Percentiles rank a stretch among this genome's conserved stretches.
These are phyloP conservation scores for Teratosphaeria epicoccoides DNA, from an alignment of 2,329 filamentous ascomycete genomes.

Conservation along the genomic window DNA sequence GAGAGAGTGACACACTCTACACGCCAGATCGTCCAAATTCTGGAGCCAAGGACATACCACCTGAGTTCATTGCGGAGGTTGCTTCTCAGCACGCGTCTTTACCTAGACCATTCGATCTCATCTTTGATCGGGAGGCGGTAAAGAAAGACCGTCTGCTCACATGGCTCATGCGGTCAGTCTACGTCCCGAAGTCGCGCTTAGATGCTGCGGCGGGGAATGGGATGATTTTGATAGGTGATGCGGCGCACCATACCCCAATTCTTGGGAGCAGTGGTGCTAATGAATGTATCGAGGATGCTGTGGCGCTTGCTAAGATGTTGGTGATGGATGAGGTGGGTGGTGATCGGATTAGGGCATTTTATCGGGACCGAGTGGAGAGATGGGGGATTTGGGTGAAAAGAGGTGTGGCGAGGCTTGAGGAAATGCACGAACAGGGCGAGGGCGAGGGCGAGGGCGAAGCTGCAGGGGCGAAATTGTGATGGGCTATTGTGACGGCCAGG, in stretches of 20 bases:
- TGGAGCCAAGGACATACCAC: slow-evolving; percentile 26
- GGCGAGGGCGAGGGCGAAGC: neutral
- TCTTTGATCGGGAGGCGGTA: slow-evolving; percentile 26
- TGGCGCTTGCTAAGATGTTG: slow-evolving; percentile 21
- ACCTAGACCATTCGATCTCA: slow-evolving; percentile 19
- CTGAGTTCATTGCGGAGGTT: slow-evolving; percentile 28
- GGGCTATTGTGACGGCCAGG: no score
- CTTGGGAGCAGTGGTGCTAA: slow-evolving; percentile 32
- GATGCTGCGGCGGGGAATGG: slow-evolving; percentile 15
- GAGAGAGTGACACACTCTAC: slow-evolving; percentile 24
- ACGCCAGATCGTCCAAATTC: slow-evolving; percentile 23
- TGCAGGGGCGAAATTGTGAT: neutral
- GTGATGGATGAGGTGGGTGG: neutral
- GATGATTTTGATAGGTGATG: slow-evolving; percentile 30
- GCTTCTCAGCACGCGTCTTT: slow-evolving; percentile 15
- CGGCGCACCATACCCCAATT: slow-evolving; percentile 31
- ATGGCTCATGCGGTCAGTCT: slow-evolving; percentile 33
- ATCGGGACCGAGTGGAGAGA: neutral
- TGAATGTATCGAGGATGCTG: slow-evolving; percentile 28
- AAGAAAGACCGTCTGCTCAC: slow-evolving; percentile 27
- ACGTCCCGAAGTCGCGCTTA: slow-evolving; percentile 14
- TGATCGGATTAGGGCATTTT: neutral
- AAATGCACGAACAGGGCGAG: neutral
- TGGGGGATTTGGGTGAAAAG: neutral
- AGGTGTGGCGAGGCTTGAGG: neutral